Base-by-base conservation (phyloP, 177 flowering plant genomes). In the Vitis hybrid region DNA sequence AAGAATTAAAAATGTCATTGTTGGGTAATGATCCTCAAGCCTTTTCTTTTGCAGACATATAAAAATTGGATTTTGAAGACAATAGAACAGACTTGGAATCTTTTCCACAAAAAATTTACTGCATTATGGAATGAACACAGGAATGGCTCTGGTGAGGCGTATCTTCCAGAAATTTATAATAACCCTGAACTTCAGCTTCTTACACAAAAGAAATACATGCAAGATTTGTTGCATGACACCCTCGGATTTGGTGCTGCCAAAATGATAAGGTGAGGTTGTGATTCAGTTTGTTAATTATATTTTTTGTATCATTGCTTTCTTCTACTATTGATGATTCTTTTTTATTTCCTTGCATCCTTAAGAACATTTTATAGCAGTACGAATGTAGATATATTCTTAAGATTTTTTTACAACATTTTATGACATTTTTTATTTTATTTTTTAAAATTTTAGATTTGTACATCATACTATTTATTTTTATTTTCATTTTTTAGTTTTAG, bases 201-300 rank as follows among this genome's bases (percentile, higher is more conserved):
- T 40, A 81, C 79, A 11, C 90, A 87, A 62, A 73, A 78, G 65
- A 86, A 83, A 70, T 94, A 74, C 69, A 76, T 92, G 87, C 71
- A 66, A 59, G 89, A 90, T 46, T 71, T 95, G 78, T 84, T 95
- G 70, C 96, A 93, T 74, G 99, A 93, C 74, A 74, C 89, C 55
- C 94, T 95, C 71, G 99, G 99, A 63, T 95, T 95, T 85, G 98
- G 96, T 76, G 86, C 96, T 73, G 97, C 98, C 60, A 93, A 95
- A 82, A 95, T 95, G 97, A 95, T 95, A 71, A 88, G 99, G 99
- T 93, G 69, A 76, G 79, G 48, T 14, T 30, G 15, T 9, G 11
- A 60, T 63, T 52, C 58, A 35, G 32, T 27, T 56, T 11, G 48
- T 11, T 13, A 40, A 6, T 30, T 16, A 32, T 49, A 21, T 21